Evolutionary conservation across 2,329 filamentous ascomycete genomes (phyloP), one percentile per base, ranked within the genome.

Genomic region (Aspergillus sp.): DNA sequence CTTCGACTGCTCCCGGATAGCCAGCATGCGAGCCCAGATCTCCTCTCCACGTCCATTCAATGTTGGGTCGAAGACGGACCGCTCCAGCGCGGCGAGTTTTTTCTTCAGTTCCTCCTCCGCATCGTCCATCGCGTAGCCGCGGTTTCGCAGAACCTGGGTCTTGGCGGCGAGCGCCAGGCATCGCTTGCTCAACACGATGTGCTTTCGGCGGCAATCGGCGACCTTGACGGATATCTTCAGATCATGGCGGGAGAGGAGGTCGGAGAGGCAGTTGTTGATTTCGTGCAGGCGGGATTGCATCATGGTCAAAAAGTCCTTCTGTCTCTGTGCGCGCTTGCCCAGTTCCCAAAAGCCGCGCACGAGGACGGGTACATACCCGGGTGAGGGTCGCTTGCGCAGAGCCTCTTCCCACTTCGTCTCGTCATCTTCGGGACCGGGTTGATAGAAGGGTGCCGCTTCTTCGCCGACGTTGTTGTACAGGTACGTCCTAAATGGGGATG

Each of bases 21-120:
- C 75, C 42, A 82, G 72, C 80, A 84, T 82, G 35, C 81, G 70
- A 29, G 81, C 81, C 81, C 81, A 84, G 47, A 83, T 79, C 63
- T 83, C 80, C 60, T 84, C 81, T 48, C 77, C 77, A 26, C 80
- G 68, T 4, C 79, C 81, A 40, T 73, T 73, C 41, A 83, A 69
- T 4, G 75, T 73, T 0, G 81, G 80, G 56, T 84, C 80, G 44
- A 79, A 77, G 2, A 81, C 77, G 43, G 72, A 71, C 44, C 74
- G 73, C 60, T 82, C 78, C 42, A 84, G 65, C 48, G 72, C 70
- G n/a, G 73, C 56, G 42, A 84, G 67, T 58, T 80, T 81, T 65
- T 78, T 78, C 65, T 79, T 79, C 46, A 84, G 57, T 51, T 78
- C 77, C 60, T 83, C 81, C 61, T 84, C 81, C 3, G 74, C 73